These are phyloP conservation scores for Oryza longistaminata DNA, from an alignment of 176 grass and related monocot species.

Conservation along the genomic window DNA sequence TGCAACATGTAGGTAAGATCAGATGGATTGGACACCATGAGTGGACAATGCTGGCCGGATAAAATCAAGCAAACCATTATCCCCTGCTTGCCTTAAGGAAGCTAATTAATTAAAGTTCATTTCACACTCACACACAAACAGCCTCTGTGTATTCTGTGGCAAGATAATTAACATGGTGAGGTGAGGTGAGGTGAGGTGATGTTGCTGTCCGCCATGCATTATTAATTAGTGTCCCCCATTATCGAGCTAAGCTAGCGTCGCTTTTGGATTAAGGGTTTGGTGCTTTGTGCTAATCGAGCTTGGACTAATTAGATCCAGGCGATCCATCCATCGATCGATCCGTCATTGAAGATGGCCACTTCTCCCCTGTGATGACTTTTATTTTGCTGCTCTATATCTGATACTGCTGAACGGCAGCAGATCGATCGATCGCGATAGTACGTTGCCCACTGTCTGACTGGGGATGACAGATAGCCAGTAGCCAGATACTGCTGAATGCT, in stretches of 20 bases:
- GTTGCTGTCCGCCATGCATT: not conserved
- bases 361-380: not conserved
- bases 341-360: constrained; percentile 16
- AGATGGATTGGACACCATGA: not conserved
- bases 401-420: not conserved
- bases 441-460: too few species aligned
- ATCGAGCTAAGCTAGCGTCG: not conserved
- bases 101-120: not conserved
- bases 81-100: constrained; percentile 3
- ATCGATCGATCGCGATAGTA: not conserved
- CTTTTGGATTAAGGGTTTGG: constrained; percentile 24
- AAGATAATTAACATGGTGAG: not conserved
- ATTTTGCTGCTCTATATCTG: not conserved
- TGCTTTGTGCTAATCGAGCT: constrained; percentile 23
- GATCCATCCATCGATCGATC: not conserved
- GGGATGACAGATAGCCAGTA: too few species aligned
- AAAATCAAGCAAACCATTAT: not conserved
- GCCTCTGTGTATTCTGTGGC: not conserved
- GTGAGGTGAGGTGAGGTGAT: not conserved
- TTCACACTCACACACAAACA: not conserved
- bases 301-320: not conserved
- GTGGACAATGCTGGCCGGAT: not conserved
- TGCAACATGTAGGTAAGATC: not conserved
- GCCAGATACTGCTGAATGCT: not conserved
- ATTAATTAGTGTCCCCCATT: not conserved